A percentile compares a stretch with the other conserved stretches of the same genome.
Conservation (phyloP, 1,139 yeast genomes). For the Tardiomyces depauwii region DNA sequence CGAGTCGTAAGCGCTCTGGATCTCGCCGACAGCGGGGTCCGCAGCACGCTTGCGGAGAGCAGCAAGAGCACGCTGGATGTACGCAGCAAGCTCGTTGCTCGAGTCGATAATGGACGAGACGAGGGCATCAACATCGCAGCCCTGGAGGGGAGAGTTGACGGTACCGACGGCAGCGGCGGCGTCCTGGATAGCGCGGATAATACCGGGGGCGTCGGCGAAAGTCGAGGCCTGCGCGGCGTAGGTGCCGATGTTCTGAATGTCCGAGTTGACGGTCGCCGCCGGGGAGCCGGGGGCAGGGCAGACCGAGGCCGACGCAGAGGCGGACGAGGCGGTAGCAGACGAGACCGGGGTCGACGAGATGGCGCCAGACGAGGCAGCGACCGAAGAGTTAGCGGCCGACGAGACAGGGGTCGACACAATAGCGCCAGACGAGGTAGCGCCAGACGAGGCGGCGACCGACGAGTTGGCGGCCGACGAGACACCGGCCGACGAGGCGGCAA, state of each 20-base stretch:
- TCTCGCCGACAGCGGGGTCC: not conserved
- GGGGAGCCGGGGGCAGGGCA: not conserved
- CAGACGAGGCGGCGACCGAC: no score
- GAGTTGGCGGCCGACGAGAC: no score
- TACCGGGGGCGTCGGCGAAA: not conserved
- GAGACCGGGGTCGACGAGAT: not conserved
- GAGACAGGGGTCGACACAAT: no score
- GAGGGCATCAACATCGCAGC: not conserved
- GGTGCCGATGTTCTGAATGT: not conserved
- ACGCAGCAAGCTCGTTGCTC: not conserved
- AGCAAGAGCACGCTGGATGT: not conserved
- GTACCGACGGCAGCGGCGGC: not conserved
- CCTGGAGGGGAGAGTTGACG: not conserved
- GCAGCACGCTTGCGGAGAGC: slow-evolving; percentile 1
- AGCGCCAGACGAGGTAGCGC: no score
- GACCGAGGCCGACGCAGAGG: not conserved
- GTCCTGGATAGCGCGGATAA: not conserved
- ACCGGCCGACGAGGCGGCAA: no score
- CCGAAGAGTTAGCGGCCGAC: not conserved
- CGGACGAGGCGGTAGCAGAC: not conserved
- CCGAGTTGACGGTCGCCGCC: not conserved
- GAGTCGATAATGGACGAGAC: not conserved
- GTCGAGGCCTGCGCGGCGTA: not conserved
- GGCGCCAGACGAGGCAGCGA: not conserved
- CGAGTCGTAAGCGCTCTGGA: not conserved